Percentiles rank a stretch among this genome's conserved stretches.
These are phyloP conservation scores for Backusella liffmaniae DNA, from an alignment of 192 early-diverging fungal genomes.

Conservation along the genomic window DNA sequence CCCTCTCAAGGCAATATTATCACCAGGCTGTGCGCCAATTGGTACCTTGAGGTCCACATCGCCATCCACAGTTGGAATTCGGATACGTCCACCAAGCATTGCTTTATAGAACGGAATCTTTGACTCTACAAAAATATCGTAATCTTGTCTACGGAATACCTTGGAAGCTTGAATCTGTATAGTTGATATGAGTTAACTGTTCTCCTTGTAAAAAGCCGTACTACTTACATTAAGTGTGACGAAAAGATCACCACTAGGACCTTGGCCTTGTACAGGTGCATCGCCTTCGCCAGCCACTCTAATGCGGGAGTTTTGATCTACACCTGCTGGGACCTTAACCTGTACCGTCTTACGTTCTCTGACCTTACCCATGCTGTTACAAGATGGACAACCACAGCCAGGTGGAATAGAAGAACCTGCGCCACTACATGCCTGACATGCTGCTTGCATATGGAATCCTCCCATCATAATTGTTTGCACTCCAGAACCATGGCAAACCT, in stretches of 20 bases:
- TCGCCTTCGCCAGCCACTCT: constrained; percentile 81
- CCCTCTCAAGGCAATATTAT: constrained; percentile 71
- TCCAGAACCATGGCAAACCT: constrained; percentile 80
- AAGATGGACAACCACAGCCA: constrained; percentile 71
- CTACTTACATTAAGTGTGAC: constrained; percentile 70
- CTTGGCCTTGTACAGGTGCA: constrained; percentile 69
- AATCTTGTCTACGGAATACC: constrained; percentile 82
- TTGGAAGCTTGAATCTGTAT: constrained; percentile 40
- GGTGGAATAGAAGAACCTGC: constrained; percentile 67
- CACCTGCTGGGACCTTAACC: constrained; percentile 83
- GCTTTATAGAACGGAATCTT: constrained; percentile 84
- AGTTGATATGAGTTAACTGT: neutral
- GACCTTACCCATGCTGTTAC: constrained; percentile 80
- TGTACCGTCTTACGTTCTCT: constrained; percentile 66
- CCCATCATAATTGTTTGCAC: constrained; percentile 78
- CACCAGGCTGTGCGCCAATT: constrained; percentile 87
- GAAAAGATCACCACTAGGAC: constrained; percentile 80
- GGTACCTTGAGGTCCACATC: constrained; percentile 90
- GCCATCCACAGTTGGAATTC: constrained; percentile 93
- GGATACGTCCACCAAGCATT: constrained; percentile 81
- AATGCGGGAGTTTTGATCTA: constrained; percentile 81
- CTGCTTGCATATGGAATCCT: constrained; percentile 88
- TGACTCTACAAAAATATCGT: constrained; percentile 74
- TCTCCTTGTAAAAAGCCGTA: neutral
- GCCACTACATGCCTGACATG: constrained; percentile 85